Evolutionary conservation across 805 yeast genomes (phyloP).

Genomic region (Huiozyma sinensis): DNA sequence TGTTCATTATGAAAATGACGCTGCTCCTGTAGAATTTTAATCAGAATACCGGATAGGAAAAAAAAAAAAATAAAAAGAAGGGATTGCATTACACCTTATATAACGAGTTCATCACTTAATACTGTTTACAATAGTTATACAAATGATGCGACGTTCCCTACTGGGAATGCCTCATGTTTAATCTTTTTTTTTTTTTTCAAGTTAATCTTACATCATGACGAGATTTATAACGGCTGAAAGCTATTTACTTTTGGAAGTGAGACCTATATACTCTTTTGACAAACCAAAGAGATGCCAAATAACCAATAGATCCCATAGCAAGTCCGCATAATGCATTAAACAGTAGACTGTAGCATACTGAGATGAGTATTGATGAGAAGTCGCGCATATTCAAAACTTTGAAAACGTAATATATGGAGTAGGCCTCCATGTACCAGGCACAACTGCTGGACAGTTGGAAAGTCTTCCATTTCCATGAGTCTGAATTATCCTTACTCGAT

Average conservation of each 20-base stretch:
- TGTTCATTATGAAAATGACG: conserved; percentile 20
- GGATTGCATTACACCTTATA: too few relatives aligned
- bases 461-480: conserved; percentile 72
- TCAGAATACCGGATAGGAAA: too few relatives aligned
- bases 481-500: conserved; percentile 5
- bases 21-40: conserved; percentile 9
- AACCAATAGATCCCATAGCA: conserved; percentile 67
- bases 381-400: conserved; percentile 51
- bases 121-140: too few relatives aligned
- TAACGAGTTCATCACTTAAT: too few relatives aligned
- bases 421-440: conserved; percentile 58
- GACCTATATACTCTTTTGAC: conserved; percentile 33
- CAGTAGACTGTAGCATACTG: conserved; percentile 61
- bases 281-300: conserved; percentile 55
- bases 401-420: conserved; percentile 57
- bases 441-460: conserved; percentile 62
- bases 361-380: conserved; percentile 54
- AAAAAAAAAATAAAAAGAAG: too few relatives aligned
- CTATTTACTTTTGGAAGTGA: neutral
- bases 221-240: neutral
- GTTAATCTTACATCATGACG: neutral
- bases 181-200: neutral
- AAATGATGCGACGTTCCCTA: neutral
- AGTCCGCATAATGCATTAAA: conserved; percentile 53
- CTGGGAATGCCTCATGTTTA: too few relatives aligned